phyloP scores from a whole-genome alignment of 768 basidiomycete species.

The Auricularia auricula-judae region DNA sequence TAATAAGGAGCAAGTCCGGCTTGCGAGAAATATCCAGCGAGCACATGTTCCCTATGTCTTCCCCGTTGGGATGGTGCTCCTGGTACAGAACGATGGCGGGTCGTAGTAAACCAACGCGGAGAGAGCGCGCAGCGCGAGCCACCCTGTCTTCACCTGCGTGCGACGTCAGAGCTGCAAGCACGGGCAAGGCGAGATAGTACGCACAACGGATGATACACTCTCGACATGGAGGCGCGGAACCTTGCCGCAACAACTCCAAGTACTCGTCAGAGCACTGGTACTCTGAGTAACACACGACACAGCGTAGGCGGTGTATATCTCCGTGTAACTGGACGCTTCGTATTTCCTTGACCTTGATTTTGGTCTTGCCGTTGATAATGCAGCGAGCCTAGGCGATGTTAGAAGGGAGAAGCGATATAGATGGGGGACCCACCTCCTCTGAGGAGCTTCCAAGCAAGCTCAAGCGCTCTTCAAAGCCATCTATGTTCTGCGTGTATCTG shows the following conservation, averaged over 20 bases:
- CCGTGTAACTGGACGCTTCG: slow-evolving; percentile 91
- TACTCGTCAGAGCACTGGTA: slow-evolving; percentile 61
- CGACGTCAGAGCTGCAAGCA: slow-evolving; percentile 10
- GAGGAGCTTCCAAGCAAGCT: slow-evolving; percentile 61
- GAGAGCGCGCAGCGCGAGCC: slow-evolving; percentile 72
- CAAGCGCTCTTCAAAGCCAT: slow-evolving; percentile 76
- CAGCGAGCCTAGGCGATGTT: not conserved
- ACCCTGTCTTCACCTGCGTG: slow-evolving; percentile 56
- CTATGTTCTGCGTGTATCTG: slow-evolving; percentile 50
- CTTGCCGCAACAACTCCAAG: slow-evolving; percentile 51
- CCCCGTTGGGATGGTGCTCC: slow-evolving; percentile 83
- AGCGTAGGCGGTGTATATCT: slow-evolving; percentile 84
- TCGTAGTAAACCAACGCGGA: slow-evolving; percentile 71
- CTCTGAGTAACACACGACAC: slow-evolving; percentile 71
- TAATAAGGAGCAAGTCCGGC: slow-evolving; percentile 90
- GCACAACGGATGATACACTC: slow-evolving; percentile 74
- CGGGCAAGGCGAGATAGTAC: slow-evolving; percentile 19
- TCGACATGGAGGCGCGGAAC: slow-evolving; percentile 73
- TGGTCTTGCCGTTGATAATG: slow-evolving; percentile 55
- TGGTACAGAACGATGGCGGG: slow-evolving; percentile 94
- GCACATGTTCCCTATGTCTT: slow-evolving; percentile 81
- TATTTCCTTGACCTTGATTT: slow-evolving; percentile 56
- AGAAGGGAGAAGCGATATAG: slow-evolving; percentile 12
- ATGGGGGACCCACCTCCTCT: slow-evolving; percentile 27
- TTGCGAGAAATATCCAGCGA: slow-evolving; percentile 60